Base-by-base conservation (phyloP, 805 yeast genomes). In the Ogataea angusta region DNA sequence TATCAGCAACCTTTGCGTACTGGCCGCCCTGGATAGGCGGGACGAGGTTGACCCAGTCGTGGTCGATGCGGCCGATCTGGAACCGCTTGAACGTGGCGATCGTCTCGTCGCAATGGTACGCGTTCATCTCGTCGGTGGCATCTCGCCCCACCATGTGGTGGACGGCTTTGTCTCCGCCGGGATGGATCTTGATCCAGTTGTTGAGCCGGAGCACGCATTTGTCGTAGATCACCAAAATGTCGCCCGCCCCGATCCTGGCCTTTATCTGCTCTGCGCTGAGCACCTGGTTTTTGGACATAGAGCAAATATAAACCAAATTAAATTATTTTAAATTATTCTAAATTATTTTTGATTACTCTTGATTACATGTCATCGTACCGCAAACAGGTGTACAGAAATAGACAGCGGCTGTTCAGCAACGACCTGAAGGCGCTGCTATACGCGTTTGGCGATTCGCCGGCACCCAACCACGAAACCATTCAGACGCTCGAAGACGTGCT, bases 1-100 rank as follows among this genome's bases (percentile, higher is more conserved):
- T 15, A 8, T 26, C 26, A 22, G 59, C 63, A 13, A 59, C 39
- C 1, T 59, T 51, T 15, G 67, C 54, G 54, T 66, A 80, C 17
- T 42, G 45, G 1, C 87, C 95, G 10, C 95, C 95, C 63, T 87
- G 95, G 47, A 88, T 85, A 1, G 96, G 96, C 4, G 96, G 96
- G 24, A 85, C 58, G 59, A 88, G 63, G 61, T 85, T 84, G 38
- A 68, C 68, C 96, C 96, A 88, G 8, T 67, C 66, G 43, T 68
- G 60, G 40, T 80, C 78, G 6, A 87, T 77, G 10, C 53, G 57
- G 1, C 96, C 96, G 10, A 88, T 72, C 41, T 66, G 73, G 75
- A 75, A 89, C 28, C 62, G 70, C n/a, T 57, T 53, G 59, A 85
- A 82, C 0, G 62, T 60, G 3, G 45, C 34, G 7, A 73, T 64